Evolutionary conservation across 306 rosid genomes (phyloP), one percentile per base, ranked within the genome.

Genomic region (Acacia crassicarpa): DNA sequence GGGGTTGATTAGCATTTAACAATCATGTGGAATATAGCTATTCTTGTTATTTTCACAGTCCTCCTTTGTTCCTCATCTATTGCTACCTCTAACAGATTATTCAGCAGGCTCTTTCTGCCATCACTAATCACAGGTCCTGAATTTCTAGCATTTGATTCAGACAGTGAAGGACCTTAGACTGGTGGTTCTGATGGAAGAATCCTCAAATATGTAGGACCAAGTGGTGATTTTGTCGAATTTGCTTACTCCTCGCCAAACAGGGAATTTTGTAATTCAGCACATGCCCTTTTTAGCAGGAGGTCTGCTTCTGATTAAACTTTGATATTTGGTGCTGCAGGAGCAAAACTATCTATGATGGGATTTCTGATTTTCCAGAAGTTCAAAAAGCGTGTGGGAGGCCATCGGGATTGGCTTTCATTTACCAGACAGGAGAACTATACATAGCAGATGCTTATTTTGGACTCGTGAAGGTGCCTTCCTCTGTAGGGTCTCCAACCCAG

Each of bases 381-480:
- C 85, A 87, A 79, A 70, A 75, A 58, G 75, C 8, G 1, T 87
- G 94, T 86, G 94, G 94, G 43, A 88, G 94, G 71, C 94, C 92
- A 33, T 63, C 87, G 71, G 90, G 92, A 67, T 40, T 90, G 48
- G 79, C 65, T 22, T 90, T 88, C 85, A 81, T 83, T 62, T 40
- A 51, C 65, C 69, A 30, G 9, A 78, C 88, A 67, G 68, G 72
- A 0, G 83, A 83, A 6, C 7, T 90, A 11, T 90, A 82, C 40
- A 81, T 72, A 11, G 86, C 91, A 0, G 88, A 88, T 88, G 87
- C 89, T 27, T 88, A 85, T 82, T 20, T 11, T 72, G 92, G 92
- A 8, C 78, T 89, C 2, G 16, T 84, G 35, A 65, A 14, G 6
- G 75, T 70, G 38, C 38, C 38, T 45, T 45, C 79, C 27, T 23